Evolutionary conservation across 371 early-diverging fungal genomes (phyloP), one percentile per base, ranked within the genome.

Genomic region (Phascolomyces articulosus): DNA sequence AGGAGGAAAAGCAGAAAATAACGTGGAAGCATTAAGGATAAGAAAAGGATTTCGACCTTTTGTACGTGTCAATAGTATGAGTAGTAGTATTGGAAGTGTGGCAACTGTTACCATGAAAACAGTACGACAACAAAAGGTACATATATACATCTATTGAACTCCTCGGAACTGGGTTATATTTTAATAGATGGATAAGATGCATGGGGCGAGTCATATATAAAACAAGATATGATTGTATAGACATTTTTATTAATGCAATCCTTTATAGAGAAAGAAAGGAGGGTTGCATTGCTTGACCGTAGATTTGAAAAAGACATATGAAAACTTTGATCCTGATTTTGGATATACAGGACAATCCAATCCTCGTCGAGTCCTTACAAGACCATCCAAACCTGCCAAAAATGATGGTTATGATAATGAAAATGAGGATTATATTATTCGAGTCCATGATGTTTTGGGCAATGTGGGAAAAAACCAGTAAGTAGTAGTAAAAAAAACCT

Each of bases 331-430:
- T n/a, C 68, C 64, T 28, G 54, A 41, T 2, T 68, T 64, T 34
- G 48, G 31, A 8, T 68, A 64, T 38, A 23, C 34, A 4, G 38
- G 40, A 6, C 24, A 15, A 24, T n/a, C 29, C 13, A 65, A 65
- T 9, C 69, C 69, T 0, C 40, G 60, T 28, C 55, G 69, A 4
- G 24, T 60, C 2, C 58, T 69, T 10, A 69, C 69, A 31, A 34
- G 55, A 41, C 65, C 97, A 0, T 89, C 92, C 24, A 93, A 94
- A 65, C 92, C 94, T 1, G 83, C 84, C 18, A 86, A 87, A 63
- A 98, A 98, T 69, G 93, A 96, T 61, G 96, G 95, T 4, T 87
- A 84, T 67, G 98, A 98, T 72, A 98, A 98, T 74, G 93, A 93
- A 68, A 90, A 97, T 61, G 85, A 82, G 62, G 98, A 98, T 74